phyloP scores from a whole-genome alignment of 1,284 basidiomycete genomes.

The Anthracocystis walkeri region DNA sequence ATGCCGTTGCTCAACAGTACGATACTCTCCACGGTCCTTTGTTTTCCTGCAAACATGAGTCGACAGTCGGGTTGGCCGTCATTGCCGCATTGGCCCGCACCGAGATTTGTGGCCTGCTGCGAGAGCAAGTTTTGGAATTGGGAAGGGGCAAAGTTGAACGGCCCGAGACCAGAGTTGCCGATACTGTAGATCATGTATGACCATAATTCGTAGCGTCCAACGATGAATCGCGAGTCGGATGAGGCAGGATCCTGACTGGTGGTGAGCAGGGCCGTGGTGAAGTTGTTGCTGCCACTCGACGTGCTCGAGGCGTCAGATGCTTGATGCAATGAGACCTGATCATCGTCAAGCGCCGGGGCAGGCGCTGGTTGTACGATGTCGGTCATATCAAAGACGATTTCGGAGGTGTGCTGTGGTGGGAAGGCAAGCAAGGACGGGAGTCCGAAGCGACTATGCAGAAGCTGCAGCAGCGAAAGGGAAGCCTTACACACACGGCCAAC shows the following conservation, averaged over 20 bases:
- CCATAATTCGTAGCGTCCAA: conserved; percentile 72
- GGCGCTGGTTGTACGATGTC: background rate
- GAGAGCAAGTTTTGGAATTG: conserved; percentile 81
- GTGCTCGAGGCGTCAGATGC: conserved; percentile 15
- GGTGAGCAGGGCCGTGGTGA: conserved; percentile 23
- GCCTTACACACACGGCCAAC: no score
- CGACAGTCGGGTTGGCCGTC: conserved; percentile 61
- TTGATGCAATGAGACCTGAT: background rate
- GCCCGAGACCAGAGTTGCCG: conserved; percentile 76
- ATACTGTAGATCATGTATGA: conserved; percentile 80
- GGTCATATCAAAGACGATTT: background rate
- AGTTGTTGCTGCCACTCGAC: conserved; percentile 4
- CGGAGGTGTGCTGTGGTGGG: background rate
- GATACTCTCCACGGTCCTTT: conserved; percentile 54
- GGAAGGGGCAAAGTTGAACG: conserved; percentile 80
- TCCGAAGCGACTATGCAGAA: background rate
- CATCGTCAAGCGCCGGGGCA: background rate
- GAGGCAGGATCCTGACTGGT: conserved; percentile 18
- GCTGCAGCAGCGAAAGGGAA: no score
- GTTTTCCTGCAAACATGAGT: conserved; percentile 72
- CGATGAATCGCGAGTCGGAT: conserved; percentile 21
- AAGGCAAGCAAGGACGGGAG: background rate
- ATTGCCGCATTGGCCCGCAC: conserved; percentile 50
- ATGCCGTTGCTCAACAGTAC: conserved; percentile 56
- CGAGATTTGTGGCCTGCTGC: conserved; percentile 74